Evolutionary conservation across 1,284 basidiomycete genomes (phyloP), one percentile per base, ranked within the genome.

Genomic region (Tetrapyrgos nigripes): DNA sequence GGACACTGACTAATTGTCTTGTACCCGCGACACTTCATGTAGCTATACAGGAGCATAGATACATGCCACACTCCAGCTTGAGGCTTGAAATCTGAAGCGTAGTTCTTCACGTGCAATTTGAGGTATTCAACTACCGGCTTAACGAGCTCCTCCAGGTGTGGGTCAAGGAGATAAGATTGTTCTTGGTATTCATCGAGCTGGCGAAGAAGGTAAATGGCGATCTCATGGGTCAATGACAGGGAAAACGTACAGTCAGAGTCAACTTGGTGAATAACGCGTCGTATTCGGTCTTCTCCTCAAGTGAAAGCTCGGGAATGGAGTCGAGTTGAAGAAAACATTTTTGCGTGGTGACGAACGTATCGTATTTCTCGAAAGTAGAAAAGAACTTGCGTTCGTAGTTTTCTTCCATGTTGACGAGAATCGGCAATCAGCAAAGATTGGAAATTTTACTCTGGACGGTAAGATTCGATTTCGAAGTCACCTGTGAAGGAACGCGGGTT

Each of bases 161-260:
- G 96, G 72, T 99, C 97, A n/a, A 98, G 83, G 0, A 99, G 84
- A 68, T 96, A 94, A 2, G 96, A 83, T 68, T 97, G 93, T 60
- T 98, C 96, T 70, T 98, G 96, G 69, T 98, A 99, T 70, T 89
- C 85, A 71, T 88, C 85, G 43, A 98, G 84, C 96, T 98, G 59
- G 31, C 27, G 23, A 21, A 17, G 24, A 46, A 6, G 31, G 11
- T 31, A n/a, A 35, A 14, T 50, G 4, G 24, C 13, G 19, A 21
- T 40, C 27, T 43, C 46, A 37, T 45, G 62, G 23, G 60, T 33
- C 23, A 53, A 48, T n/a, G 40, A 51, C 27, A 13, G 46, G 35
- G 27, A 19, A 54, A 45, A 40, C 14, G 33, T 11, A 45, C 28
- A 51, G 82, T 83, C 13, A 66, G 59, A 2, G 64, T 71, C 24